phyloP scores from a whole-genome alignment of 2,329 filamentous ascomycete species.

The Aspergillus sp. region DNA sequence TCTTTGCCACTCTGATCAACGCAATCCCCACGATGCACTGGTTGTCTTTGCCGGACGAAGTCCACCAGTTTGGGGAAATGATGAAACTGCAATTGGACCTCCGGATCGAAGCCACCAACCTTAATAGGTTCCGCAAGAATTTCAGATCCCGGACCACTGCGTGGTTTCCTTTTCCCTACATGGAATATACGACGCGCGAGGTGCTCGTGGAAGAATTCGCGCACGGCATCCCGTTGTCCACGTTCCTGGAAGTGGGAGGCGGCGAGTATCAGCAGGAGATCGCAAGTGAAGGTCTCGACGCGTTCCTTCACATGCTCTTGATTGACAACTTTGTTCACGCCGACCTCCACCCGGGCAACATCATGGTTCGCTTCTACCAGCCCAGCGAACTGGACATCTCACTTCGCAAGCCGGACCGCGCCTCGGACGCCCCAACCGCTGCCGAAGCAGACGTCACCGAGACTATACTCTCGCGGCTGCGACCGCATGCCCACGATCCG shows the following conservation, averaged over 20 bases:
- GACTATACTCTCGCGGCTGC: slow-evolving; percentile 74
- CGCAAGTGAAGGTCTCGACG: slow-evolving; percentile 89
- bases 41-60: slow-evolving; percentile 93
- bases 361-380: slow-evolving; percentile 98
- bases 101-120: slow-evolving; percentile 88
- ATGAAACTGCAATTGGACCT: slow-evolving; percentile 97
- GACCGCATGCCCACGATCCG: slow-evolving; percentile 67
- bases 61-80: slow-evolving; percentile 93
- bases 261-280: slow-evolving; percentile 93
- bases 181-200: slow-evolving; percentile 85
- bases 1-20: slow-evolving; percentile 84
- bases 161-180: slow-evolving; percentile 96
- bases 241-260: slow-evolving; percentile 87
- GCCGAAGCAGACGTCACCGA: slow-evolving; percentile 76
- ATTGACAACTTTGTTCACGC: slow-evolving; percentile 98
- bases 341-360: slow-evolving; percentile 94
- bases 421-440: slow-evolving; percentile 42
- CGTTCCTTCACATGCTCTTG: slow-evolving; percentile 92
- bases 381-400: slow-evolving; percentile 68
- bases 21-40: slow-evolving; percentile 91
- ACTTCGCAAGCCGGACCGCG: slow-evolving; percentile 45
- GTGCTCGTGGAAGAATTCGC: slow-evolving; percentile 95
- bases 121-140: slow-evolving; percentile 80
- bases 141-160: slow-evolving; percentile 87
- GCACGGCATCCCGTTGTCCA: slow-evolving; percentile 84